Conservation (phyloP, 768 basidiomycete species). For the Coprinellus micaceus region DNA sequence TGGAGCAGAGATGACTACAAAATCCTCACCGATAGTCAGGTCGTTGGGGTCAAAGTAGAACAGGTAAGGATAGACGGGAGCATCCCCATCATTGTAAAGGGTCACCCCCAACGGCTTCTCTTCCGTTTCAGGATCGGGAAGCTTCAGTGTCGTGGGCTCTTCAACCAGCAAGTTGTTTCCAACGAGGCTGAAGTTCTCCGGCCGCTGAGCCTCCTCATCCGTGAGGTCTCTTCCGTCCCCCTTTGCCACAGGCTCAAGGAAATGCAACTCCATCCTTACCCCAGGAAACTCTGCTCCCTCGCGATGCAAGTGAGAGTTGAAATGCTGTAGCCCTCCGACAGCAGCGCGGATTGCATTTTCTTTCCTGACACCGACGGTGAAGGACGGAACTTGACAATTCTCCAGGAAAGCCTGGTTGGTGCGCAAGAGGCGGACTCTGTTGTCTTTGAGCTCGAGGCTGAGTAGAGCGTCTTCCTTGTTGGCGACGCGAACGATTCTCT, state of each 20-base stretch:
- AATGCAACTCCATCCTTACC: conserved; percentile 30
- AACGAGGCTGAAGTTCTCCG: conserved; percentile 15
- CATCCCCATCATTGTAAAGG: conserved; percentile 29
- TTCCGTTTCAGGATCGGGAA: conserved; percentile 13
- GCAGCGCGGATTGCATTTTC: conserved; percentile 15
- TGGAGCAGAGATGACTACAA: background rate
- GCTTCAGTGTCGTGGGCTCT: conserved; percentile 24
- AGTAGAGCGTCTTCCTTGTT: conserved; percentile 17
- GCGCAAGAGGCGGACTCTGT: conserved; percentile 17
- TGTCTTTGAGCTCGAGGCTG: conserved; percentile 12
- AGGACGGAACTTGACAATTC: conserved; percentile 16
- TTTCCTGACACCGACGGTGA: conserved; percentile 8
- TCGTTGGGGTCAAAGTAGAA: conserved; percentile 43
- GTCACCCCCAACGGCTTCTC: conserved; percentile 28
- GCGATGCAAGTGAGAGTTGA: conserved; percentile 28
- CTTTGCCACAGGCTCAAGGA: conserved; percentile 18
- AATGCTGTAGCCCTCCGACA: conserved; percentile 19
- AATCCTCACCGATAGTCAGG: conserved; percentile 33
- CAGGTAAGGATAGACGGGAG: conserved; percentile 35
- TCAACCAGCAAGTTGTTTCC: conserved; percentile 26
- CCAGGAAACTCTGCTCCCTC: conserved; percentile 19
- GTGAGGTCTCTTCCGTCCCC: conserved; percentile 13
- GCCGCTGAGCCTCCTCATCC: no score
- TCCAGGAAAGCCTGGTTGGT: conserved; percentile 21
- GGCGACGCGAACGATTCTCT: conserved; percentile 15